Base-by-base conservation (phyloP, 2,329 filamentous ascomycete genomes). In the Nectriaceae sp. region DNA sequence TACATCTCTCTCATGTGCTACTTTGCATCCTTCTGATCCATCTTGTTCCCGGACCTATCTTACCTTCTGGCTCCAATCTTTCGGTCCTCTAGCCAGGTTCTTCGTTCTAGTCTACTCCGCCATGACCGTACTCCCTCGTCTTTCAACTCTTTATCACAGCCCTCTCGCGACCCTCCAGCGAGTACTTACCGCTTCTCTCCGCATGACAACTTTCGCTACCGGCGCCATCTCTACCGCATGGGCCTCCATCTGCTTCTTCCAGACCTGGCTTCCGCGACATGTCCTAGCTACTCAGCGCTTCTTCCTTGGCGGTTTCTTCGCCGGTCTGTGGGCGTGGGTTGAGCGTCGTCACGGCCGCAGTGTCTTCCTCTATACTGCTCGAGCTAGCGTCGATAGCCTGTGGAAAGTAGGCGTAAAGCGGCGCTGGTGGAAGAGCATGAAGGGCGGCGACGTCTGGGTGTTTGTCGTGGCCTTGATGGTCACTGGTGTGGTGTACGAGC, bases 371-470 rank as follows among this genome's bases (percentile, higher is more conserved):
- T 94, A 94, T 69, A 85, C 83, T 55, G 83, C 88, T 22, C 80
- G 92, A 2, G 74, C 86, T n/a, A 90, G 87, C 50, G 76, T 96
- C 22, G 89, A 96, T 66, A 89, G 84, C 31, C 70, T 91, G 39
- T 97, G 91, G 90, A 96, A 96, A 75, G 90, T 96, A 0, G 91
- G 92, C n/a, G 83, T 88, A 46, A 97, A 97, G 83, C 77, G 87
- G 26, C 82, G 90, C 2, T 90, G 90, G 84, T 96, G 93, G 90
- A 84, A 80, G 55, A 89, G 89, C 11, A 79, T 94, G 66, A 83
- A 80, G 61, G 88, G 89, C 31, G 91, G 91, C 0, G 93, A 97
- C 69, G 83, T 97, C 4, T 82, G 87, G 73, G 74, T 97, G 3
- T 92, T 97, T 63, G 87, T 93, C 15, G 69, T 84, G 16, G 88